A percentile compares a stretch with the other conserved stretches of the same genome.
Conservation (phyloP, 1,284 basidiomycete species). For the Agroathelia rolfsii region DNA sequence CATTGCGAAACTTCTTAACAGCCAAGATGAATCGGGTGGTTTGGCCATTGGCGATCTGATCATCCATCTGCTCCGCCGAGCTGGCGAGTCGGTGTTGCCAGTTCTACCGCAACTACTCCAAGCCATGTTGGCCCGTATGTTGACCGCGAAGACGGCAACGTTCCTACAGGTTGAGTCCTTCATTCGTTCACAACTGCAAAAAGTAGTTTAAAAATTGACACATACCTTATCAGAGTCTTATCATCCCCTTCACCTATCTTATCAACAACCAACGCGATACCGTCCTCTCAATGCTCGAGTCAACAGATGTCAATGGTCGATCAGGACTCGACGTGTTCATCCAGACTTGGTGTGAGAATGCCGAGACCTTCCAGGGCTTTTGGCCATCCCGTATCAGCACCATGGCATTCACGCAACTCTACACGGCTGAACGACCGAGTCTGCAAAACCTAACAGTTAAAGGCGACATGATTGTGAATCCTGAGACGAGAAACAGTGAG, state of each 20-base stretch:
- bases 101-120: constrained; percentile 81
- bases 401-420: constrained; percentile 74
- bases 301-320: constrained; percentile 44
- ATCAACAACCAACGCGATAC: constrained; percentile 77
- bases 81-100: constrained; percentile 67
- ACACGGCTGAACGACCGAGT: constrained; percentile 54
- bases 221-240: constrained; percentile 53
- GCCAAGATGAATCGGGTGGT: constrained; percentile 79
- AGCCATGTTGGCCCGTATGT: constrained; percentile 76
- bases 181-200: not conserved
- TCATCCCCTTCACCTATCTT: constrained; percentile 89
- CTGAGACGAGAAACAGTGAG: constrained; percentile 73
- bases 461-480: constrained; percentile 85
- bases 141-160: constrained; percentile 75
- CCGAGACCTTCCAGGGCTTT: constrained; percentile 88
- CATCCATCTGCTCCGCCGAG: constrained; percentile 80
- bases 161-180: constrained; percentile 64
- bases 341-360: constrained; percentile 88
- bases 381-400: constrained; percentile 85
- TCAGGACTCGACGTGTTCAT: constrained; percentile 74
- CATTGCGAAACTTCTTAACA: constrained; percentile 68
- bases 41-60: constrained; percentile 91
- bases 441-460: constrained; percentile 69
- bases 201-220: no score
- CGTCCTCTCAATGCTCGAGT: constrained; percentile 67